Conservation (phyloP, 2,329 filamentous ascomycete genomes). For the Mycosphaerella sp. region DNA sequence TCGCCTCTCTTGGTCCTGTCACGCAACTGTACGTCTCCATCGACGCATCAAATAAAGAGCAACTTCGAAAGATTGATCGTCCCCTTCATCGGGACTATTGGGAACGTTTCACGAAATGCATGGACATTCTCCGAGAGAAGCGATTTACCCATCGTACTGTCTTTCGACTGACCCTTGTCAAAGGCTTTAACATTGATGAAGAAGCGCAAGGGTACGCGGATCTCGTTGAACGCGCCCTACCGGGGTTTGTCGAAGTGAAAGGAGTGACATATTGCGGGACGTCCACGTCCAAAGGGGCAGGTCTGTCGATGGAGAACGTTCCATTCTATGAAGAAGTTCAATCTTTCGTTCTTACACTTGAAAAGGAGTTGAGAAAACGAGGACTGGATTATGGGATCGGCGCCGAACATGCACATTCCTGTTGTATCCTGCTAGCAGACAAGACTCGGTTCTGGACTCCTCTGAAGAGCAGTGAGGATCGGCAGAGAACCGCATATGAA, state of each 20-base stretch:
- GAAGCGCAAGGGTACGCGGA: constrained; percentile 86
- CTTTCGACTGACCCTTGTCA: constrained; percentile 89
- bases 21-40: constrained; percentile 97
- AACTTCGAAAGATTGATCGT: constrained; percentile 78
- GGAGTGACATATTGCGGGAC: constrained; percentile 97
- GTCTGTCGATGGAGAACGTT: constrained; percentile 94
- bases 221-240: constrained; percentile 76
- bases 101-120: constrained; percentile 87
- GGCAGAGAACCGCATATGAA: constrained; percentile 42
- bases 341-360: constrained; percentile 71
- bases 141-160: constrained; percentile 85
- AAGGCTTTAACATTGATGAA: constrained; percentile 96
- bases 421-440: constrained; percentile 74
- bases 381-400: constrained; percentile 83
- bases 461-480: not conserved
- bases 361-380: constrained; percentile 59
- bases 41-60: constrained; percentile 85
- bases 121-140: constrained; percentile 80
- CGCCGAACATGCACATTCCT: constrained; percentile 91
- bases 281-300: constrained; percentile 72
- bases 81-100: constrained; percentile 95
- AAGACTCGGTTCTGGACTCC: constrained; percentile 66
- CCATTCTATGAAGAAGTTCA: constrained; percentile 90
- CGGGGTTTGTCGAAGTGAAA: constrained; percentile 92
- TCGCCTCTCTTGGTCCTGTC: constrained; percentile 72